A percentile compares a stretch with the other conserved stretches of the same genome.
Conservation (phyloP, 116 monocot genomes). For the Papilionanthe hybrid region DNA sequence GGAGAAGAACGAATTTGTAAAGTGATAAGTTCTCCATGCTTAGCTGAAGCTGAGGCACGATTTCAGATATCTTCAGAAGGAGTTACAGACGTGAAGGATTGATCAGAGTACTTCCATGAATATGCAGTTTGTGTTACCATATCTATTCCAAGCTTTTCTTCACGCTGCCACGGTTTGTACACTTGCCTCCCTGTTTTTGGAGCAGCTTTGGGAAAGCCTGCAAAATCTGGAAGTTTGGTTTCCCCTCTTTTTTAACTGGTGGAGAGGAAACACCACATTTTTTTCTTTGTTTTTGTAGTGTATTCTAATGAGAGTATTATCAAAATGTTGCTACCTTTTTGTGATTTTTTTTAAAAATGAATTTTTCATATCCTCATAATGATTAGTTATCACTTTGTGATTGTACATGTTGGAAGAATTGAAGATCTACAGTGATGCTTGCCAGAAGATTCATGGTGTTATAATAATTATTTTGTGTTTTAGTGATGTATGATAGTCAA, state of each 20-base stretch:
- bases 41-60: slow-evolving; percentile 94
- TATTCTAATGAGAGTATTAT: neutral
- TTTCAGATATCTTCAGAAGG: slow-evolving; percentile 94
- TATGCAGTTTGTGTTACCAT: neutral
- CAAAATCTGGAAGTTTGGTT: neutral
- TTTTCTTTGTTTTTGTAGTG: neutral
- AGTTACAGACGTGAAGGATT: slow-evolving; percentile 88
- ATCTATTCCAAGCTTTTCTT: neutral
- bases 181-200: neutral
- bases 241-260: neutral
- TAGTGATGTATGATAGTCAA: too few species aligned
- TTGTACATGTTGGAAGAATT: neutral
- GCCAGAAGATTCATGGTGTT: too few species aligned
- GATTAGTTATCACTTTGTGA: neutral
- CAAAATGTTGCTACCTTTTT: neutral
- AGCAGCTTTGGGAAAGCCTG: neutral
- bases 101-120: slow-evolving; percentile 14
- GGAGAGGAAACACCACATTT: neutral
- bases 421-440: too few species aligned
- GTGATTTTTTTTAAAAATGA: neutral
- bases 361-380: neutral
- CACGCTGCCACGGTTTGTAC: neutral
- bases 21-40: slow-evolving; percentile 94
- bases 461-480: too few species aligned
- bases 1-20: slow-evolving; percentile 98